Percentiles rank a stretch among this genome's conserved stretches.
Evolutionary conservation across 768 basidiomycete species (phyloP).

Genomic region (Leccinum sublutescens): DNA sequence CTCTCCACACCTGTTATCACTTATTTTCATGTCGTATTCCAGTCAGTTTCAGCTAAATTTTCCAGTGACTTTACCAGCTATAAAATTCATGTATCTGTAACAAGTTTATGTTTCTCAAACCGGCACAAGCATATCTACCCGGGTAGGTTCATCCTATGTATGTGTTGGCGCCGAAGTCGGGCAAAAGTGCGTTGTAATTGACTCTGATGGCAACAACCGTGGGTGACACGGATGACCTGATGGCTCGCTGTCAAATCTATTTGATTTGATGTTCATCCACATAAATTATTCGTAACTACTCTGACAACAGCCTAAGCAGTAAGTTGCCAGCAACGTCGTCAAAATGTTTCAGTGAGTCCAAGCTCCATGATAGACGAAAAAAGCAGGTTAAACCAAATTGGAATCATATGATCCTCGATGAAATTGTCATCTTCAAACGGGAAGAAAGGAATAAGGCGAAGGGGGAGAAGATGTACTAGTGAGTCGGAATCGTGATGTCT

Average conservation of each 20-base stretch:
- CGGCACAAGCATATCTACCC: too few relatives aligned
- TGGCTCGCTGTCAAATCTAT: neutral
- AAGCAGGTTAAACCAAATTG: neutral
- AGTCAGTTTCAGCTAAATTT: too few relatives aligned
- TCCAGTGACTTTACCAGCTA: too few relatives aligned
- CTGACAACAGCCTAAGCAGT: neutral
- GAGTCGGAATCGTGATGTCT: constrained; percentile 4
- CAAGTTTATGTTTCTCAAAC: too few relatives aligned
- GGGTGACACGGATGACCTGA: neutral
- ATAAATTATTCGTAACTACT: neutral
- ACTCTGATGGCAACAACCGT: neutral
- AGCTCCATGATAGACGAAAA: neutral
- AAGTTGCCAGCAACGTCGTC: neutral
- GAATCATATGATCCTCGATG: neutral
- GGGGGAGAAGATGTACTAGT: neutral
- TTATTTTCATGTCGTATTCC: too few relatives aligned
- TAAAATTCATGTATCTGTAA: too few relatives aligned
- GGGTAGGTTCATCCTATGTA: too few relatives aligned
- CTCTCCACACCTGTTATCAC: too few relatives aligned
- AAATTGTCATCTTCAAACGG: neutral
- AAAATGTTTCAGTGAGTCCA: neutral
- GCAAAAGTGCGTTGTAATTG: neutral
- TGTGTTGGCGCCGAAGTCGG: too few relatives aligned
- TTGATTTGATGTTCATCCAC: neutral
- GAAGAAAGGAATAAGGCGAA: neutral